phyloP scores from a whole-genome alignment of 495 filamentous ascomycete species.

The Talaromyces liani region DNA sequence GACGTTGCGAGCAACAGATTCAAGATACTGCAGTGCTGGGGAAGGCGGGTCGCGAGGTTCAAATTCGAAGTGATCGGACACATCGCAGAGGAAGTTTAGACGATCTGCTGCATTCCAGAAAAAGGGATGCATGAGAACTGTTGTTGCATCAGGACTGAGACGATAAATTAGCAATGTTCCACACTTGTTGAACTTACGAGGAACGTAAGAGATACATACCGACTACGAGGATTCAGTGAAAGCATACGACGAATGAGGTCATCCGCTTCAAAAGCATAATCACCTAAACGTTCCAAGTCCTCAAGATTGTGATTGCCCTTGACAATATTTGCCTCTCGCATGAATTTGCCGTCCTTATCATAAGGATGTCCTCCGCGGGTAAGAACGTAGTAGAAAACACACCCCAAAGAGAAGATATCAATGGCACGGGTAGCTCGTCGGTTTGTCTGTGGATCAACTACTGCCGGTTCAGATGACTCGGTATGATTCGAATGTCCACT shows the following conservation, averaged over 20 bases:
- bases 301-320: slow-evolving; percentile 72
- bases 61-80: slow-evolving; percentile 91
- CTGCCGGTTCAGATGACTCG: slow-evolving; percentile 48
- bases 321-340: slow-evolving; percentile 94
- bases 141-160: slow-evolving; percentile 54
- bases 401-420: slow-evolving; percentile 92
- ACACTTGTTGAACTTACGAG: slow-evolving; percentile 1
- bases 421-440: slow-evolving; percentile 88
- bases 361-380: slow-evolving; percentile 90
- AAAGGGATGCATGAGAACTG: slow-evolving; percentile 88
- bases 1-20: slow-evolving; percentile 44
- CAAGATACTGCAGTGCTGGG: slow-evolving; percentile 53
- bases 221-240: slow-evolving; percentile 56
- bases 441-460: slow-evolving; percentile 56
- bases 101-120: slow-evolving; percentile 89
- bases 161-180: slow-evolving; percentile 6
- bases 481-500: slow-evolving; percentile 36
- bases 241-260: slow-evolving; percentile 85
- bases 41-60: slow-evolving; percentile 78
- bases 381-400: slow-evolving; percentile 94
- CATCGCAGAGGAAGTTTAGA: slow-evolving; percentile 83
- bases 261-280: slow-evolving; percentile 77
- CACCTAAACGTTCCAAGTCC: slow-evolving; percentile 62
- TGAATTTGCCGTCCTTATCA: slow-evolving; percentile 85
- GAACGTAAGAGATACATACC: slow-evolving; percentile 29